Evolutionary conservation across 805 yeast genomes (phyloP), one percentile per base, ranked within the genome.

Genomic region (Candida maris): DNA sequence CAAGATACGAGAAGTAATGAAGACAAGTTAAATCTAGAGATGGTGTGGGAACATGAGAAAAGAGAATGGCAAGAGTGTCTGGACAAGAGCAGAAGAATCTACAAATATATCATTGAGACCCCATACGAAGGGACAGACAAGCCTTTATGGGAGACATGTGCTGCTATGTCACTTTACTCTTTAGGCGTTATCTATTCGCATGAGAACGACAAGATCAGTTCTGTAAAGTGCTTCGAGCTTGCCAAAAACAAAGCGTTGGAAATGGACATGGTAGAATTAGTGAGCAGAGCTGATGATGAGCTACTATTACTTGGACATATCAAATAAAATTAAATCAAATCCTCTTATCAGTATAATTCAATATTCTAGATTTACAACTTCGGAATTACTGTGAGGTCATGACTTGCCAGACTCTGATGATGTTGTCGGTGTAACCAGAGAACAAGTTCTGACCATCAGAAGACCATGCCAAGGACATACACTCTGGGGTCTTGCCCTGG

Each of bases 361-460:
- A 36, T 25, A 35, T 22, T 35, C 34, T 34, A 44, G 34, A 31
- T 30, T 36, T 48, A 40, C 46, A 43, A 45, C 30, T 35, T 37
- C 54, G n/a, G n/a, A n/a, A 44, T 57, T 62, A 64, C 50, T 64
- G 61, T 52, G 81, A 73, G 75, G 94, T 86, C 97, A 93, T 93
- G 63, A 93, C 96, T 83, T 93, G 97, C 98, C 98, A 93, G 73
- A 93, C 99, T 79, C 99, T 91, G 81, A 93, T 91, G 69, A 85
- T 80, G 80, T 86, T 86, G 76, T 93, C 99, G 65, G 97, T 89
- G 96, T 93, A 93, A 81, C 99, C 99, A 62, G 97, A 96, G 70
- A 87, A 93, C 74, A 93, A 81, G 84, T 84, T 87, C 81, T 91
- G 97, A 71, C 98, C 98, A 64, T 93, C 98, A 72, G 96, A 91